A percentile compares a stretch with the other conserved stretches of the same genome.
Conservation (phyloP, 2,329 filamentous ascomycete genomes). For the Pseudogymnoascus sp. region DNA sequence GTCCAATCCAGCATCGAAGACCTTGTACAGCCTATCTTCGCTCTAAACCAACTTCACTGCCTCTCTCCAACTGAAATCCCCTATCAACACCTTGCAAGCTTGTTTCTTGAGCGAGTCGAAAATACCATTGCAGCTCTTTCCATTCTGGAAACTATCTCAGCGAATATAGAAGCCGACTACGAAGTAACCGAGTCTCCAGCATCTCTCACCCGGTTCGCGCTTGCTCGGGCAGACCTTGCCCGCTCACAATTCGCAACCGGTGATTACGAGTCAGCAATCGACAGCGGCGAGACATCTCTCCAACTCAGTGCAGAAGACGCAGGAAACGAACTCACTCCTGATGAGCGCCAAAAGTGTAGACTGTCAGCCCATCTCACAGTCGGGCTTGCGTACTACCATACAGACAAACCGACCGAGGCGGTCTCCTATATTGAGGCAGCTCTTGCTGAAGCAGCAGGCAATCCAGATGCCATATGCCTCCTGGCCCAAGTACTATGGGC, state of each 20-base stretch:
- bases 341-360: conserved; percentile 61
- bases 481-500: conserved; percentile 92
- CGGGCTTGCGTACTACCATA: conserved; percentile 74
- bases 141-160: conserved; percentile 60
- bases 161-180: conserved; percentile 69
- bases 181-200: conserved; percentile 72
- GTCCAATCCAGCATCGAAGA: conserved; percentile 46
- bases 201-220: conserved; percentile 67
- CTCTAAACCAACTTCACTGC: conserved; percentile 69
- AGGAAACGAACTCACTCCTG: conserved; percentile 55
- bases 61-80: conserved; percentile 64
- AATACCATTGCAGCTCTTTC: conserved; percentile 58
- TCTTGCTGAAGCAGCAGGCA: conserved; percentile 65
- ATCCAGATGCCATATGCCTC: conserved; percentile 79
- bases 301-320: conserved; percentile 68
- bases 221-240: conserved; percentile 80
- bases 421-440: conserved; percentile 75
- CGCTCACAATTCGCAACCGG: conserved; percentile 69
- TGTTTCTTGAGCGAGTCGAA: conserved; percentile 74
- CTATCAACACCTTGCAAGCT: conserved; percentile 68
- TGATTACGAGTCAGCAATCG: conserved; percentile 60
- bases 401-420: conserved; percentile 57
- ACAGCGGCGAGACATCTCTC: conserved; percentile 74
- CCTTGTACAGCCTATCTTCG: conserved; percentile 82
- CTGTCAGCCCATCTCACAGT: conserved; percentile 81